phyloP scores from a whole-genome alignment of 164 flowering plant species.

The Vitis rupestris region DNA sequence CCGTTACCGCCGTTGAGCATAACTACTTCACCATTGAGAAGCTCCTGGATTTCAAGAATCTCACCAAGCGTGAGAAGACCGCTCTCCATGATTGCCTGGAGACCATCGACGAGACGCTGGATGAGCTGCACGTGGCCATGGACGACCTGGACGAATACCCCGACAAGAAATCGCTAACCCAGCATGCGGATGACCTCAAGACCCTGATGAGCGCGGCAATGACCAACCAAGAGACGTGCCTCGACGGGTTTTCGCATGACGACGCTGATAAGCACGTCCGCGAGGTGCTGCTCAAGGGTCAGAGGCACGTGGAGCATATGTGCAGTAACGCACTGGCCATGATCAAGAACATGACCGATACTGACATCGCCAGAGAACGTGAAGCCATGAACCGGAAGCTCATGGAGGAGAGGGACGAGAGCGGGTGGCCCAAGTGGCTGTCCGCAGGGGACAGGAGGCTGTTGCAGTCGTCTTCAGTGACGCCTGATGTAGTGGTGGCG shows the following conservation, averaged over 20 bases:
- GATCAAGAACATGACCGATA: conserved; percentile 75
- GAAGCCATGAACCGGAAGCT: conserved; percentile 12
- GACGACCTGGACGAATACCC: conserved; percentile 59
- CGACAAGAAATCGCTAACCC: conserved; percentile 32
- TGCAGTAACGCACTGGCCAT: conserved; percentile 84
- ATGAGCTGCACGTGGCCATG: conserved; percentile 52
- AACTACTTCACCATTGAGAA: conserved; percentile 49
- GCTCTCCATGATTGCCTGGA: conserved; percentile 84
- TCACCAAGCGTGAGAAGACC: conserved; percentile 48
- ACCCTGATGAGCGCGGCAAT: conserved; percentile 67
- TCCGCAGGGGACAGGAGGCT: conserved; percentile 65
- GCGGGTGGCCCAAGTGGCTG: conserved; percentile 73
- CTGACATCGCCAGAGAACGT: conserved; percentile 41
- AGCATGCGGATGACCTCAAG: conserved; percentile 64
- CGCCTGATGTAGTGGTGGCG: conserved; percentile 71
- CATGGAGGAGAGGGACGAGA: conserved; percentile 14
- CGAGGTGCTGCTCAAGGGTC: conserved; percentile 25
- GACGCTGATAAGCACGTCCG: conserved; percentile 52
- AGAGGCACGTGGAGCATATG: conserved; percentile 47
- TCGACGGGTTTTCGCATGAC: conserved; percentile 80
- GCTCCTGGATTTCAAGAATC: conserved; percentile 12
- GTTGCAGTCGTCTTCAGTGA: conserved; percentile 53
- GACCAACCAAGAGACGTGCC: conserved; percentile 77
- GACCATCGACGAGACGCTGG: conserved; percentile 65
- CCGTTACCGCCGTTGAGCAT: conserved; percentile 38